Conservation (phyloP, 208 protist genomes). For the Phytomonas sp. region DNA sequence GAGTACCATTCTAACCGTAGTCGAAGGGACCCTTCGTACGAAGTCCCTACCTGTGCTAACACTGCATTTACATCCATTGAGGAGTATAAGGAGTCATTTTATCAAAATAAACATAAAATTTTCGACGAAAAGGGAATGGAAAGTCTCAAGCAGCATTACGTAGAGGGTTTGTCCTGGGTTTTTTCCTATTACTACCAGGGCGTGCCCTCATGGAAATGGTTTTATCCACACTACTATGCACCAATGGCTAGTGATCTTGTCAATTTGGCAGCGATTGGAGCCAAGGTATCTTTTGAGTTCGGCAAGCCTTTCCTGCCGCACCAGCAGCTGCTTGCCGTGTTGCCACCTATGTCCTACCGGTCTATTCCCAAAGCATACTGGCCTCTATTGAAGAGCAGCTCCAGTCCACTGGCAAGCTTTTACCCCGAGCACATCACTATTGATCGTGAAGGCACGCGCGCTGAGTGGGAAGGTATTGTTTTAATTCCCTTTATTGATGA, state of each 20-base stretch:
- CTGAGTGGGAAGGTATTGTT: conserved; percentile 88
- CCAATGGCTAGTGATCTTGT: conserved; percentile 89
- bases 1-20: conserved; percentile 64
- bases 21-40: conserved; percentile 49
- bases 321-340: conserved; percentile 97
- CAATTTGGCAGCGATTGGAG: conserved; percentile 56
- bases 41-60: conserved; percentile 26
- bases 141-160: conserved; percentile 64
- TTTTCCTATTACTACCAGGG: conserved; percentile 87
- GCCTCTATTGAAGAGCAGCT: conserved; percentile 58
- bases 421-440: conserved; percentile 83
- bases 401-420: conserved; percentile 68
- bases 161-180: conserved; percentile 87
- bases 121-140: conserved; percentile 46
- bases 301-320: conserved; percentile 84
- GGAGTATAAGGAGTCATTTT: conserved; percentile 84
- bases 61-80: conserved; percentile 40
- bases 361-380: conserved; percentile 85
- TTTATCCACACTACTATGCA: conserved; percentile 89
- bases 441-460: conserved; percentile 80
- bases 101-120: conserved; percentile 81
- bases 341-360: conserved; percentile 92
- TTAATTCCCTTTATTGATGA: conserved; percentile 91
- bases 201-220: conserved; percentile 89
- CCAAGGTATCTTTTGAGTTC: conserved; percentile 43